These are phyloP conservation scores for Crithidia acanthocephali DNA, from an alignment of 208 protist genomes.

Conservation along the genomic window DNA sequence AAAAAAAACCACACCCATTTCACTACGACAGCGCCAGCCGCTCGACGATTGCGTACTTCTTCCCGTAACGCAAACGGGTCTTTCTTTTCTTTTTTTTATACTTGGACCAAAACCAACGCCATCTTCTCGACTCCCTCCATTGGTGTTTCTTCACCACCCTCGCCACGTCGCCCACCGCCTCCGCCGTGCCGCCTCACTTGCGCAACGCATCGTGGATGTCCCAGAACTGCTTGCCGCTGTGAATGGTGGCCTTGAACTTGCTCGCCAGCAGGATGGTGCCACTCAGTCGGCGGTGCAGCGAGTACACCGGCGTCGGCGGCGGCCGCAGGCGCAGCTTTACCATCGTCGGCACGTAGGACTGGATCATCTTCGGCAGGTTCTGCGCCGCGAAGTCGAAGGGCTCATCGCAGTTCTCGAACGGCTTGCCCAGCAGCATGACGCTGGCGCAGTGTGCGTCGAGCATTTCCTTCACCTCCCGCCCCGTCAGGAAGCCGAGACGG, in stretches of 20 bases:
- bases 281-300: constrained; percentile 95
- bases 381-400: constrained; percentile 91
- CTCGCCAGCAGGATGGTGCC: constrained; percentile 94
- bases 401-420: constrained; percentile 72
- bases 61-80: no score
- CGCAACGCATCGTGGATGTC: constrained; percentile 50
- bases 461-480: constrained; percentile 92
- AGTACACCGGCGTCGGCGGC: constrained; percentile 94
- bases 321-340: constrained; percentile 89
- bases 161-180: no score
- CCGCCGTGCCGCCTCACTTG: no score
- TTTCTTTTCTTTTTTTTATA: no score
- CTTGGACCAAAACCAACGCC: no score
- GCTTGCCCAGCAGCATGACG: constrained; percentile 90
- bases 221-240: constrained; percentile 79
- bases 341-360: constrained; percentile 92
- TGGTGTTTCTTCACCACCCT: no score
- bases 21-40: no score
- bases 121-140: no score
- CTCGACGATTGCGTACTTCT: no score
- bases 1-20: no score
- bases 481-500: constrained; percentile 96
- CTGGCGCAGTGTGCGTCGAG: constrained; percentile 90
- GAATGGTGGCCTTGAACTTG: constrained; percentile 87
- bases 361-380: constrained; percentile 85